Percentiles rank a stretch among this genome's conserved stretches.
Evolutionary conservation across 2,329 filamentous ascomycete species (phyloP).

Genomic region (Botryotinia convoluta): DNA sequence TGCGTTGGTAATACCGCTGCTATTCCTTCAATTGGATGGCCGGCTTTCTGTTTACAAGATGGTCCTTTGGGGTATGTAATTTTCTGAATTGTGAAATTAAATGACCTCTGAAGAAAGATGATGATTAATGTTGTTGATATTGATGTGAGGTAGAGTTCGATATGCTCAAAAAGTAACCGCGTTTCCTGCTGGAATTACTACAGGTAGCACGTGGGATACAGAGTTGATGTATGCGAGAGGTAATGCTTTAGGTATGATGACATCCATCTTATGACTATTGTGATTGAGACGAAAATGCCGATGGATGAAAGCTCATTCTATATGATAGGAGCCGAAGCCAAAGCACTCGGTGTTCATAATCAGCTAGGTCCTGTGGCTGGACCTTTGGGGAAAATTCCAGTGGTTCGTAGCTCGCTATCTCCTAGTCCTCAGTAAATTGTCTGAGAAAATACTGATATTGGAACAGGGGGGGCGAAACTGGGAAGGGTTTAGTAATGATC

Average conservation of each 20-base stretch:
- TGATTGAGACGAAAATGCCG: background rate
- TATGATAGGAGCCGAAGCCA: constrained; percentile 61
- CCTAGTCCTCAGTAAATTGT: background rate
- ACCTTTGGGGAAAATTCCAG: constrained; percentile 68
- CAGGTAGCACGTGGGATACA: constrained; percentile 77
- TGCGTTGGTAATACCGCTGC: constrained; percentile 64
- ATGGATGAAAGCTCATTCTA: constrained; percentile 1
- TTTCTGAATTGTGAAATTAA: no score
- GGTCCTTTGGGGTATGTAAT: constrained; percentile 61
- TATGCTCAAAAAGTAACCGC: constrained; percentile 69
- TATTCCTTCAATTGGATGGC: constrained; percentile 61
- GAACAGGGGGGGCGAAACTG: constrained; percentile 72
- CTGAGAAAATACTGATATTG: constrained; percentile 33
- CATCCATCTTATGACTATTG: background rate
- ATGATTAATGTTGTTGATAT: background rate
- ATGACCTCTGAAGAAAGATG: background rate
- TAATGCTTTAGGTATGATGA: constrained; percentile 57
- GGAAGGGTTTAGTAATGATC: constrained; percentile 80
- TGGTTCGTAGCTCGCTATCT: constrained; percentile 20
- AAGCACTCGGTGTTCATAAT: constrained; percentile 69
- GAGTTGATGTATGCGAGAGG: constrained; percentile 71
- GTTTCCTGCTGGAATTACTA: constrained; percentile 77
- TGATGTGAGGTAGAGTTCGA: constrained; percentile 47
- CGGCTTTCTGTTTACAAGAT: constrained; percentile 75
- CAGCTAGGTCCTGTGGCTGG: constrained; percentile 74